Base-by-base conservation (phyloP, 805 yeast species). In the Vanderwaltozyma tropicalis region DNA sequence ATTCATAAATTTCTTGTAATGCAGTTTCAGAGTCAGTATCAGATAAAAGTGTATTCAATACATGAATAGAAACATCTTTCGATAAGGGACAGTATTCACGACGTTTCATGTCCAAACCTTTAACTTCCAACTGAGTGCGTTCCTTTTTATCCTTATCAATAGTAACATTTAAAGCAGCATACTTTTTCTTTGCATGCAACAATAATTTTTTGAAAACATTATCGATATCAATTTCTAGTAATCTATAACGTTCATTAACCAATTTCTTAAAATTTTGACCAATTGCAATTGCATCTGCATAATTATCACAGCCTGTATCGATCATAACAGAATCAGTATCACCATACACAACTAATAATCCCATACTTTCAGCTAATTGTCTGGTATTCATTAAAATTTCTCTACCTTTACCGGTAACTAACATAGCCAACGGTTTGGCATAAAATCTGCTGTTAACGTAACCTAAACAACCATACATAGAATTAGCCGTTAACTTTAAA, bases 401-500 rank as follows among this genome's bases (percentile, higher is more conserved):
- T 65, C 98, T 75, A 52, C 98, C 98, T 60, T 88, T 85, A 50
- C 78, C 81, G 3, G 98, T 92, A 41, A 87, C 95, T 52, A 92
- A 68, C 88, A 85, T 85, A 5, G 98, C 98, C 49, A 92, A 68
- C 0, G 97, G 96, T 53, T 84, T 81, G 11, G 98, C 98, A 54
- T 88, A 89, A 60, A 92, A 92, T 52, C 98, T 73, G 17, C 96
- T 86, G 50, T 81, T 74, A 6, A 81, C 82, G 59, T 79, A 88
- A 48, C 98, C 98, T 50, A 92, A 71, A 72, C 97, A 92, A 55
- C 98, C 98, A 64, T 92, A 92, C 96, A 92, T 89, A n/a, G 98
- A 92, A 62, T 92, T 92, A 21, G 98, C 98, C 2, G 98, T 94
- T 56, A 92, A 69, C 59, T 92, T 92, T 57, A 92, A 72, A 0